Conservation (phyloP, 2,329 filamentous ascomycete species). For the Botryotinia convoluta region DNA sequence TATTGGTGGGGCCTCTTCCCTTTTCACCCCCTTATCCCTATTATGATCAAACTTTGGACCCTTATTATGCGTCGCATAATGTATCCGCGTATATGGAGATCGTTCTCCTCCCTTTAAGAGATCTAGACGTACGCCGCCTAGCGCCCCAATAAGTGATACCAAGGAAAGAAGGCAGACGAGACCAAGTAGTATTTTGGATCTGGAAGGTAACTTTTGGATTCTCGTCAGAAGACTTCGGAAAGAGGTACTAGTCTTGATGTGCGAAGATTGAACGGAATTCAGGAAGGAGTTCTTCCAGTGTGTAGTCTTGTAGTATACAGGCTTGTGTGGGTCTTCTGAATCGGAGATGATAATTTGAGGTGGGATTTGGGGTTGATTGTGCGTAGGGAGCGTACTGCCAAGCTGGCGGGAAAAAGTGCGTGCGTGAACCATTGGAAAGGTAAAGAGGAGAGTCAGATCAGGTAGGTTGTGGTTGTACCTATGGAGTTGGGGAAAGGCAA, state of each 20-base stretch:
- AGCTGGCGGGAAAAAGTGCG: conserved; percentile 13
- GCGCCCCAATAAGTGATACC: not conserved
- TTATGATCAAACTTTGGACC: conserved; percentile 11
- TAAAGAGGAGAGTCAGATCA: not conserved
- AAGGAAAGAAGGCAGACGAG: conserved; percentile 5
- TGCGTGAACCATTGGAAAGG: conserved; percentile 8
- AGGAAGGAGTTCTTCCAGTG: conserved; percentile 7
- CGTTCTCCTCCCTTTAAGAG: not conserved
- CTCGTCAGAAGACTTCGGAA: not conserved
- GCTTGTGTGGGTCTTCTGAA: conserved; percentile 5
- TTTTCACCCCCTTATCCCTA: not conserved
- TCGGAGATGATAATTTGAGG: conserved; percentile 6
- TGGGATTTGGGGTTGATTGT: conserved; percentile 10
- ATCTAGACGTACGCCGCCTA: not conserved
- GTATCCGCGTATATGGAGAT: not conserved
- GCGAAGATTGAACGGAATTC: conserved; percentile 6
- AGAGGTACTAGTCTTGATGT: not conserved
- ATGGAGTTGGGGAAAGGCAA: not conserved
- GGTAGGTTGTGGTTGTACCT: not conserved
- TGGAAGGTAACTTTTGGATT: not conserved
- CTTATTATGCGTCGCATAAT: conserved; percentile 6
- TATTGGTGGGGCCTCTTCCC: conserved; percentile 4
- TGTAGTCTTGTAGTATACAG: not conserved
- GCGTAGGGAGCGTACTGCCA: conserved; percentile 2
- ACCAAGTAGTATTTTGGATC: not conserved